Conservation (phyloP, 208 protist genomes). For the Wallacemonas rigidus region DNA sequence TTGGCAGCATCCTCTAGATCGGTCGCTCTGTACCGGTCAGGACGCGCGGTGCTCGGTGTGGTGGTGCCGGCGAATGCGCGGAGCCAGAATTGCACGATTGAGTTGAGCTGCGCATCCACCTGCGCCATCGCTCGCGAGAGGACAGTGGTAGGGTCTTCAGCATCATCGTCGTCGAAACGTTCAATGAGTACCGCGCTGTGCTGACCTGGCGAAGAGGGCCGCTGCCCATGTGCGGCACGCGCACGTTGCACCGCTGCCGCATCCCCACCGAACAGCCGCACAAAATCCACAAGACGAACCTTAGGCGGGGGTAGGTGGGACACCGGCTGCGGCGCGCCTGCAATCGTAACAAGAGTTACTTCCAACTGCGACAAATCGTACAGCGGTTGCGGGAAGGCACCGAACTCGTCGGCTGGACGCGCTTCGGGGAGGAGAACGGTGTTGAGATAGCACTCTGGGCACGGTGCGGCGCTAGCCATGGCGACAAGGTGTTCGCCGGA, state of each 20-base stretch:
- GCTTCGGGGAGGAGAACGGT: slow-evolving; percentile 21
- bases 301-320: slow-evolving; percentile 33
- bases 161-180: slow-evolving; percentile 8
- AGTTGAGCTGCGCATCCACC: slow-evolving; percentile 15
- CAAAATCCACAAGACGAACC: slow-evolving; percentile 44
- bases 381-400: slow-evolving; percentile 8
- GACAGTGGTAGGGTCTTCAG: slow-evolving; percentile 5
- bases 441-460: slow-evolving; percentile 22
- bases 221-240: not conserved
- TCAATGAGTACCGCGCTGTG: slow-evolving; percentile 3
- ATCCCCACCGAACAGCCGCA: slow-evolving; percentile 49
- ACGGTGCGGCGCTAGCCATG: slow-evolving; percentile 45
- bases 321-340: slow-evolving; percentile 23
- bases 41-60: not conserved
- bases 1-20: not conserved
- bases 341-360: slow-evolving; percentile 48
- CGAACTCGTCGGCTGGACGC: slow-evolving; percentile 11
- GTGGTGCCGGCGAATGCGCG: slow-evolving; percentile 1
- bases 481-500: slow-evolving; percentile 55
- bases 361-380: slow-evolving; percentile 31
- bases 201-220: not conserved
- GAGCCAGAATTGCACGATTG: slow-evolving; percentile 15
- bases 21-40: slow-evolving; percentile 6
- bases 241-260: slow-evolving; percentile 32
- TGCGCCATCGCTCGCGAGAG: slow-evolving; percentile 15